Percentiles rank a stretch among this genome's conserved stretches.
Conservation (phyloP, 176 grass and related monocot genomes). For the Thinopyrum elongatum region DNA sequence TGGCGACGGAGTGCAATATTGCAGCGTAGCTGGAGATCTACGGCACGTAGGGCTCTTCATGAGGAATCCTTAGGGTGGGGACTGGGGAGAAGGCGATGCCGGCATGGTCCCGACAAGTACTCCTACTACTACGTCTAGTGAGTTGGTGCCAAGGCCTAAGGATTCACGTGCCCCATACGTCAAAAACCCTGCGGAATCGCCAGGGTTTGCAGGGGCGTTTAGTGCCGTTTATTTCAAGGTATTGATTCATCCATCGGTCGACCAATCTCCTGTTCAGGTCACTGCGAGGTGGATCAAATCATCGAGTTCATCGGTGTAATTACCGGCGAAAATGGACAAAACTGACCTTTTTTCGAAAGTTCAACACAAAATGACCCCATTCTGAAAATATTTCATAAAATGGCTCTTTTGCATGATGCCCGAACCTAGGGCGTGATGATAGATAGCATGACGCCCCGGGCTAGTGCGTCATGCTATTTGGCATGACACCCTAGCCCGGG, state of each 20-base stretch:
- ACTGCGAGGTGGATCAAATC: not conserved
- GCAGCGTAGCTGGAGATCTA: conserved; percentile 12
- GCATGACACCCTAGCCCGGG: too few species aligned
- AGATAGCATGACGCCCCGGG: too few species aligned
- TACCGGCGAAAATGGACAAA: too few species aligned
- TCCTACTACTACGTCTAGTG: not conserved
- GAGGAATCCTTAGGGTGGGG: conserved; percentile 60
- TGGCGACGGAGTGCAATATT: not conserved
- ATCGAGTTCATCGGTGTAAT: not conserved
- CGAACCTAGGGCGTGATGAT: too few species aligned
- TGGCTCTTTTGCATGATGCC: too few species aligned
- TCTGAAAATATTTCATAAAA: too few species aligned
- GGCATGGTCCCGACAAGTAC: conserved; percentile 37
- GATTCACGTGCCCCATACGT: conserved; percentile 25
- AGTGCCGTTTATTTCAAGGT: not conserved
- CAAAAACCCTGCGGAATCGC: conserved; percentile 19
- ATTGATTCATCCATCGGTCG: not conserved
- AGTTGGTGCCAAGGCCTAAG: not conserved
- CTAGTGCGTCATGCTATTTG: too few species aligned
- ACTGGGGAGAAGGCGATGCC: conserved; percentile 35
- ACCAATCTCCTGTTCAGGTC: conserved; percentile 14
- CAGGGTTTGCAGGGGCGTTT: conserved; percentile 15
- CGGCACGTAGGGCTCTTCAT: conserved; percentile 40
- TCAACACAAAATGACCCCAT: too few species aligned
- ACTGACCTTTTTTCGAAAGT: too few species aligned